Conservation (phyloP, 2,329 filamentous ascomycete species). For the Penicillium vulpinum region DNA sequence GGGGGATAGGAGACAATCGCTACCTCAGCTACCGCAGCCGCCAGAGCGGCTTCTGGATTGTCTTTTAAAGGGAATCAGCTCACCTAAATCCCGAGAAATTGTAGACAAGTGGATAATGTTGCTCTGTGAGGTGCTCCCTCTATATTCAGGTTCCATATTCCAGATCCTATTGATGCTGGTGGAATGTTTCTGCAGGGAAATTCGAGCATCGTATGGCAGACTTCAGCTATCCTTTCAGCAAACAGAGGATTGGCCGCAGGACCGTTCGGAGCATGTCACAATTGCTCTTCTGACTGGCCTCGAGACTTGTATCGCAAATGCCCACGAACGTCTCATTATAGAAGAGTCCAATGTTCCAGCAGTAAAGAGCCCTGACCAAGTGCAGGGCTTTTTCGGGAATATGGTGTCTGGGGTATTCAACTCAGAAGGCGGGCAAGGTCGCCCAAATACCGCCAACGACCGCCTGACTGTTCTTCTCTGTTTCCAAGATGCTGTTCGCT, state of each 20-base stretch:
- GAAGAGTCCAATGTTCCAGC: conserved; percentile 71
- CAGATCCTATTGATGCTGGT: conserved; percentile 88
- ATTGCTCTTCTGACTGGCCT: conserved; percentile 90
- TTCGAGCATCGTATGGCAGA: conserved; percentile 69
- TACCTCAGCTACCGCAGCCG: conserved; percentile 40
- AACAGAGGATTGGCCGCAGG: conserved; percentile 38
- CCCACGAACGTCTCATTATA: conserved; percentile 75
- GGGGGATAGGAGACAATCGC: conserved; percentile 38
- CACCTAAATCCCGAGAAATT: conserved; percentile 69
- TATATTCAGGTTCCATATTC: conserved; percentile 83
- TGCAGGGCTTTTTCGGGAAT: conserved; percentile 86
- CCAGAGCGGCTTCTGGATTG: conserved; percentile 75
- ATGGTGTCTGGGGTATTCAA: conserved; percentile 92
- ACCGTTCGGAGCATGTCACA: conserved; percentile 58
- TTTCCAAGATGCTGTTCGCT: conserved; percentile 90
- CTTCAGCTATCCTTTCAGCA: conserved; percentile 57
- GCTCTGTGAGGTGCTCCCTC: conserved; percentile 75
- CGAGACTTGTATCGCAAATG: conserved; percentile 83
- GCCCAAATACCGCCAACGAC: conserved; percentile 86
- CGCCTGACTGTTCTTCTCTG: conserved; percentile 91
- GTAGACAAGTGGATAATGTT: conserved; percentile 92
- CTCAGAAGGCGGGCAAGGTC: conserved; percentile 71
- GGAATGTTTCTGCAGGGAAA: conserved; percentile 80
- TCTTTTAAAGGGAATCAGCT: conserved; percentile 76
- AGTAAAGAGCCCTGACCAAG: conserved; percentile 76